phyloP scores from a whole-genome alignment of 1,139 yeast genomes.

The Yamadazyma triangularis region DNA sequence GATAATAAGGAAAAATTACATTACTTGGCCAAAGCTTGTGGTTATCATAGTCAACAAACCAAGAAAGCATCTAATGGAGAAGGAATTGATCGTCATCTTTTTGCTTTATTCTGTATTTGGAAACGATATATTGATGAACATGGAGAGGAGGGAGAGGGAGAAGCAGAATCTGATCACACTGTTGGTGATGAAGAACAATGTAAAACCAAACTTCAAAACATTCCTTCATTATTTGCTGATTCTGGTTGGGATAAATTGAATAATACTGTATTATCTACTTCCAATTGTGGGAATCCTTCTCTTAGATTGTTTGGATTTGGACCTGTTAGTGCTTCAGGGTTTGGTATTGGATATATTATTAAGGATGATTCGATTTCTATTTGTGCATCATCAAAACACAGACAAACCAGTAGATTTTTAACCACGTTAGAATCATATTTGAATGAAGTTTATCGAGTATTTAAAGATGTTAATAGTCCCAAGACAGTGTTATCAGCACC shows the following conservation, averaged over 20 bases:
- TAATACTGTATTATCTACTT: conserved; percentile 42
- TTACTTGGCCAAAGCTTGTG: conserved; percentile 63
- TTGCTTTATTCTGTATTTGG: conserved; percentile 87
- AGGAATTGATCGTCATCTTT: conserved; percentile 88
- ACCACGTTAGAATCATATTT: conserved; percentile 69
- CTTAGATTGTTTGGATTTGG: conserved; percentile 88
- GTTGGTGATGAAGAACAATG: conserved; percentile 13
- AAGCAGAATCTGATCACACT: conserved; percentile 20
- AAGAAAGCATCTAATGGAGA: conserved; percentile 66
- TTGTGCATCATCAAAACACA: conserved; percentile 85
- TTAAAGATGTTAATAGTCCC: conserved; percentile 34
- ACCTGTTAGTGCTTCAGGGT: conserved; percentile 85
- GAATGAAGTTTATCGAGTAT: conserved; percentile 57
- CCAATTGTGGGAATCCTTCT: conserved; percentile 74
- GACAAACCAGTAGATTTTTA: conserved; percentile 81
- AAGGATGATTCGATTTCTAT: conserved; percentile 80
- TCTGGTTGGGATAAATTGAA: conserved; percentile 62
- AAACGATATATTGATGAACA: conserved; percentile 55
- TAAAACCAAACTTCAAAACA: conserved; percentile 17
- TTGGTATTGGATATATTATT: conserved; percentile 87
- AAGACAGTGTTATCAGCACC: conserved; percentile 13
- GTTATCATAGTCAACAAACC: conserved; percentile 64
- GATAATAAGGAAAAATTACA: conserved; percentile 59
- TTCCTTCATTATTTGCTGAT: conserved; percentile 63
- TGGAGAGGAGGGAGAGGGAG: conserved; percentile 15